phyloP scores from a whole-genome alignment of 441 rosid genomes.

The Mallotus repandus region DNA sequence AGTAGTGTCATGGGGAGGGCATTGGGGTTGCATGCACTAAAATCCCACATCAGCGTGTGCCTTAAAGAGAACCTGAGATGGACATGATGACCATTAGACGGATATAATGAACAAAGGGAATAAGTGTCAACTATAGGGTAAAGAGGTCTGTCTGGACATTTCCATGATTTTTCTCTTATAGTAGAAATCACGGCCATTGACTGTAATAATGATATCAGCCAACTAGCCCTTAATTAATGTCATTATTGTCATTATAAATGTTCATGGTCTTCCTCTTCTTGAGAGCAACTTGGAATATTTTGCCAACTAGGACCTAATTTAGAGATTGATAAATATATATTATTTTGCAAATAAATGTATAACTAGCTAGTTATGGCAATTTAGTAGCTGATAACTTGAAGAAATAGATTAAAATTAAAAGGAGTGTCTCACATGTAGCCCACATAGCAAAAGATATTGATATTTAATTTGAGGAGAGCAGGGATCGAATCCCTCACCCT shows the following conservation, averaged over 20 bases:
- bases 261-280: neutral
- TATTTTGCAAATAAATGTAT: neutral
- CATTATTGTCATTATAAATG: neutral
- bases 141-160: neutral
- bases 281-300: neutral
- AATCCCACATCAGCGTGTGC: no score
- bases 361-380: neutral
- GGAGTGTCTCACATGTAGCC: no score
- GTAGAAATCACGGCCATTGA: conserved; percentile 1
- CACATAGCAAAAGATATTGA: no score
- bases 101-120: neutral
- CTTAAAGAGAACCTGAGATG: no score
- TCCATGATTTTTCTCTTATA: neutral
- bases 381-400: neutral
- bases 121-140: neutral
- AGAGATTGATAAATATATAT: neutral
- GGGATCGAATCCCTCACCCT: no score
- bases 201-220: neutral
- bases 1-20: neutral
- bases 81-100: neutral
- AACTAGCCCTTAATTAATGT: neutral
- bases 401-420: neutral
- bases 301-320: conserved; percentile 2
- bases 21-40: no score
- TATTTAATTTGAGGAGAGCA: no score